phyloP scores from a whole-genome alignment of 495 filamentous ascomycete genomes.

The Amorphotheca resinae region DNA sequence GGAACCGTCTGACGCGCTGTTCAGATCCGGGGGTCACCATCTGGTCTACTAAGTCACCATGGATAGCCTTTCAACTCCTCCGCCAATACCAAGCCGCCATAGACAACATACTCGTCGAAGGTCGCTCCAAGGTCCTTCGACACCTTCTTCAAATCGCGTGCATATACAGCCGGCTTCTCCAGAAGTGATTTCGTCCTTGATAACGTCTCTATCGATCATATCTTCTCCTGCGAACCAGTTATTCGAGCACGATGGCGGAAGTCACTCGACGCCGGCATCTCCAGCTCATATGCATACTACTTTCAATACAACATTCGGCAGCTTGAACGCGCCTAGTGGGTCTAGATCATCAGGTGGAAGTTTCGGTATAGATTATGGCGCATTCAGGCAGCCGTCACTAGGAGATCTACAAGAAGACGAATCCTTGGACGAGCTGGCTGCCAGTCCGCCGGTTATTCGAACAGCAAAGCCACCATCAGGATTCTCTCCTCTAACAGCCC shows the following conservation, averaged over 20 bases:
- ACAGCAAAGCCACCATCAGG: conserved; percentile 75
- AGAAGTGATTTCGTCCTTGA: conserved; percentile 86
- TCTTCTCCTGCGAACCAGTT: conserved; percentile 60
- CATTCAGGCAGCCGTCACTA: conserved; percentile 39
- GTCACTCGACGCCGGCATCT: conserved; percentile 12
- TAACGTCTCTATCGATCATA: conserved; percentile 83
- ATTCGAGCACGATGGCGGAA: conserved; percentile 45
- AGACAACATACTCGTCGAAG: conserved; percentile 27
- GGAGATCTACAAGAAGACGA: conserved; percentile 49
- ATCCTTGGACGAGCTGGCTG: conserved; percentile 46
- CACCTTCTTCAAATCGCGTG: conserved; percentile 29
- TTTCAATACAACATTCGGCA: conserved; percentile 9
- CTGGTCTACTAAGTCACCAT: conserved; percentile 4
- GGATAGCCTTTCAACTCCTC: conserved; percentile 16
- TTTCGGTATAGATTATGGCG: conserved; percentile 61
- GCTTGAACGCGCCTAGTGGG: conserved; percentile 9
- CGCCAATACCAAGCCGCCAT: conserved; percentile 23
- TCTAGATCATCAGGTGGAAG: conserved; percentile 34
- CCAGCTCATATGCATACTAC: conserved; percentile 16
- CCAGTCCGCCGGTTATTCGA: conserved; percentile 69
- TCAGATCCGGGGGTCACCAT: conserved; percentile 1
- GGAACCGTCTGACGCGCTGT: conserved; percentile 3
- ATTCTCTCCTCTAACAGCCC: conserved; percentile 53
- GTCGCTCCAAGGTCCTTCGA: conserved; percentile 25
- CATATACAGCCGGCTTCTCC: conserved; percentile 58